phyloP scores from a whole-genome alignment of 106 monocot species.

The Dactylorhiza incarnata region DNA sequence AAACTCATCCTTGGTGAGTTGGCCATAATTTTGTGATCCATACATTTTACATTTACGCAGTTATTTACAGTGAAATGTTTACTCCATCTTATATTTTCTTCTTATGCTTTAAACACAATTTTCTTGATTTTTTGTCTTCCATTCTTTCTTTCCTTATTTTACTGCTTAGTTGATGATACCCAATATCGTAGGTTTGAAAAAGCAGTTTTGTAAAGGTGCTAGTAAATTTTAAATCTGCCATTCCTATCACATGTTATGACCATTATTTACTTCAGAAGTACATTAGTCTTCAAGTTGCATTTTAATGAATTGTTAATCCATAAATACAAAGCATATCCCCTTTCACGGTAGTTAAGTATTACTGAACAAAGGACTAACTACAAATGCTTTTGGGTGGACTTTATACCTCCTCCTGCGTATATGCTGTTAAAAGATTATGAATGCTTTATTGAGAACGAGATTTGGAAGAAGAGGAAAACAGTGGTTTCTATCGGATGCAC shows the following conservation, averaged over 20 bases:
- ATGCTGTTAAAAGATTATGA: no score
- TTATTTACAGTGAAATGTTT: neutral
- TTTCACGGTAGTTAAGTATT: no score
- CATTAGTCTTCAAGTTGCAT: neutral
- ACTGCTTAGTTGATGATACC: neutral
- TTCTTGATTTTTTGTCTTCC: neutral
- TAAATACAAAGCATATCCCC: no score
- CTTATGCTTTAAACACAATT: neutral
- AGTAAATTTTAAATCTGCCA: neutral
- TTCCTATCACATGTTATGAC: neutral
- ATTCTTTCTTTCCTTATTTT: neutral
- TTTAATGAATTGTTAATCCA: neutral
- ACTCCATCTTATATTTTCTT: neutral
- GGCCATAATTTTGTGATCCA: neutral
- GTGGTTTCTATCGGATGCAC: no score
- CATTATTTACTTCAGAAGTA: neutral
- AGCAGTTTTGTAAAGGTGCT: neutral
- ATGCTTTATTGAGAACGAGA: no score
- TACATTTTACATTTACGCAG: neutral
- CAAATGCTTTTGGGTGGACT: no score
- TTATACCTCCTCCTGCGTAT: no score
- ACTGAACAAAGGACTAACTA: no score
- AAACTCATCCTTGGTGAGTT: constrained; percentile 86
- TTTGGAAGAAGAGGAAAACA: no score
- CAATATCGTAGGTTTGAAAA: neutral